Conservation (phyloP, 345 rosid genomes). For the Isatis tinctoria region DNA sequence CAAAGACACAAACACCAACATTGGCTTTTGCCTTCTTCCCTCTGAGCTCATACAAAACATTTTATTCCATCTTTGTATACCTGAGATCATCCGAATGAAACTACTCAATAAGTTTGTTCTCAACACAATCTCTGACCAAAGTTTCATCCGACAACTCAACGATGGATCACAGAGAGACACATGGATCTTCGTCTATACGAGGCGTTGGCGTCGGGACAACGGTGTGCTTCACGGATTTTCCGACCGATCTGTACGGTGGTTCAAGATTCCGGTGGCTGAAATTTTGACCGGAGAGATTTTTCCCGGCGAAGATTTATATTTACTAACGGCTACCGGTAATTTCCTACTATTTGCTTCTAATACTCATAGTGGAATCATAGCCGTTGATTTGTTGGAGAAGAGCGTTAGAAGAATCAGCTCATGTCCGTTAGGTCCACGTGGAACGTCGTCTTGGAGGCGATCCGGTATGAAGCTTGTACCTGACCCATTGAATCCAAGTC, state of each 20-base stretch:
- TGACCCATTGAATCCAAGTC: slow-evolving; percentile 30
- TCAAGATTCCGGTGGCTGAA: slow-evolving; percentile 48
- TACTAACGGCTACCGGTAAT: slow-evolving; percentile 54
- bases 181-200: slow-evolving; percentile 71
- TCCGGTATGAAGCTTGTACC: slow-evolving; percentile 62
- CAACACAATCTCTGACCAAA: slow-evolving; percentile 45
- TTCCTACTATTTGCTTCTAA: slow-evolving; percentile 63
- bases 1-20: slow-evolving; percentile 27
- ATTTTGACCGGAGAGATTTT: slow-evolving; percentile 35
- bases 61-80: slow-evolving; percentile 51
- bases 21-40: slow-evolving; percentile 78
- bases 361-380: slow-evolving; percentile 46
- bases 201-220: slow-evolving; percentile 65
- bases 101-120: slow-evolving; percentile 47
- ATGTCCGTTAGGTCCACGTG: slow-evolving; percentile 78
- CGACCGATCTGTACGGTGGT: slow-evolving; percentile 47
- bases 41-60: slow-evolving; percentile 69
- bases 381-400: slow-evolving; percentile 44
- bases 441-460: slow-evolving; percentile 72
- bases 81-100: slow-evolving; percentile 56
- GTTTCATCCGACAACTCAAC: slow-evolving; percentile 52
- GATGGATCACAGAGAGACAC: slow-evolving; percentile 41
- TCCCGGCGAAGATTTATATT: slow-evolving; percentile 51
- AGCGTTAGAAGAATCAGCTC: slow-evolving; percentile 49
- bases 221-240: slow-evolving; percentile 49